phyloP scores from a whole-genome alignment of 1,139 yeast species.

The Yamadazyma blattariae region DNA sequence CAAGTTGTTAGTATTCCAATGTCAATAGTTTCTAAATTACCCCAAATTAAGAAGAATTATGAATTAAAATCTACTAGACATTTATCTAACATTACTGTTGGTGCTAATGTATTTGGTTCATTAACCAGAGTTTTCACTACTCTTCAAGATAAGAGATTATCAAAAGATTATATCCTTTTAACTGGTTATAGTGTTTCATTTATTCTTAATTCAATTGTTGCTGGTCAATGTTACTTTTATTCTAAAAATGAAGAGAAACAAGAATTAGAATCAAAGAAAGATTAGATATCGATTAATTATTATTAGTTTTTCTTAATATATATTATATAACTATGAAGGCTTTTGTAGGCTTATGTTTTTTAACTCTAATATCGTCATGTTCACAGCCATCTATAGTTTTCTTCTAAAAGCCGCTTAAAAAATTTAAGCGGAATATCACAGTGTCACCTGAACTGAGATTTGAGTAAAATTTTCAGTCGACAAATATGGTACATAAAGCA shows the following conservation, averaged over 20 bases:
- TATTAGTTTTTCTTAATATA: too few species aligned
- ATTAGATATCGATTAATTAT: too few species aligned
- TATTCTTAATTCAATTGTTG: conserved; percentile 29
- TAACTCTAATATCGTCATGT: too few species aligned
- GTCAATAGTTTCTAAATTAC: conserved; percentile 50
- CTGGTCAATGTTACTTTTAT: conserved; percentile 32
- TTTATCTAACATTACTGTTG: conserved; percentile 51
- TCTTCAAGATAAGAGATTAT: conserved; percentile 27
- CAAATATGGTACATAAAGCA: conserved; percentile 67
- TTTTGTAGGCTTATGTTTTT: too few species aligned
- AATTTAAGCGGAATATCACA: too few species aligned
- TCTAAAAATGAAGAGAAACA: conserved; percentile 14
- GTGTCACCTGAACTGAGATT: too few species aligned
- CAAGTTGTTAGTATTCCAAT: conserved; percentile 56
- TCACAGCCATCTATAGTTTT: too few species aligned
- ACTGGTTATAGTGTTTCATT: conserved; percentile 37
- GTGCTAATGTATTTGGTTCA: conserved; percentile 55
- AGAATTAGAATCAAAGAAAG: conserved; percentile 5
- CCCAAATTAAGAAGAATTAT: conserved; percentile 52
- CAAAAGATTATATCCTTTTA: conserved; percentile 30
- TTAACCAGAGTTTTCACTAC: conserved; percentile 59
- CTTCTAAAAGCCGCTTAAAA: too few species aligned
- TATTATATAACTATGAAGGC: too few species aligned
- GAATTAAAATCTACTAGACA: conserved; percentile 52
- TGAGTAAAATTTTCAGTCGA: too few species aligned